Evolutionary conservation across 2,329 filamentous ascomycete genomes (phyloP), one percentile per base, ranked within the genome.

Genomic region (Fonsecaea multimorphosa): DNA sequence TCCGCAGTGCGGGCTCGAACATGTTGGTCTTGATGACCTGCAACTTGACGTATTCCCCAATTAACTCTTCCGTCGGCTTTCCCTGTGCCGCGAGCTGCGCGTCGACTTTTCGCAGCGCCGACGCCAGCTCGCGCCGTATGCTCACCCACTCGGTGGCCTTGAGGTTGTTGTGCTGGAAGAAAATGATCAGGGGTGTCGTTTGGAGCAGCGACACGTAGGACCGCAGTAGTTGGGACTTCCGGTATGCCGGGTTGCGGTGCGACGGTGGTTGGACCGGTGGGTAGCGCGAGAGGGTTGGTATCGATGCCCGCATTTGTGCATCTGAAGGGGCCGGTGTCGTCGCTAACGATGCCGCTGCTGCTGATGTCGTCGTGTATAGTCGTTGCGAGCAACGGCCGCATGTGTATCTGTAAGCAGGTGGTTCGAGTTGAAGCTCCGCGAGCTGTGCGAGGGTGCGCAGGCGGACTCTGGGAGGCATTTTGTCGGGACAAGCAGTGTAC

Each of bases 21-120:
- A 99, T 96, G 74, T 91, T 91, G 14, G 92, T 95, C 75, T 95
- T 90, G 63, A 99, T 82, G 29, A 96, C 91, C 77, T 96, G 90
- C 29, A 98, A 77, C 78, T 91, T 89, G 71, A 95, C 84, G 44
- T 82, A 80, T 1, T 85, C 79, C n/a, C 85, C 83, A 36, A 92
- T 76, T 1, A 76, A 68, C 22, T 77, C 74, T 19, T 79, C 73
- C 36, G 76, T 72, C 0, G 73, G 76, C 29, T 81, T 76, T 5
- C 79, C 78, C 22, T 78, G 79, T 9, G 82, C 80, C 1, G 86
- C 86, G 64, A 91, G 81, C 74, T 89, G 88, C 80, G 87, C 87
- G 67, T 94, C 91, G 2, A 89, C 82, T 71, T 88, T 90, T 34
- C 77, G 77, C 63, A 91, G 76, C 0, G 88, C 88, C 27, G 78